phyloP scores from a whole-genome alignment of 352 stramenopile species.

The Globisporangium nagaii region DNA sequence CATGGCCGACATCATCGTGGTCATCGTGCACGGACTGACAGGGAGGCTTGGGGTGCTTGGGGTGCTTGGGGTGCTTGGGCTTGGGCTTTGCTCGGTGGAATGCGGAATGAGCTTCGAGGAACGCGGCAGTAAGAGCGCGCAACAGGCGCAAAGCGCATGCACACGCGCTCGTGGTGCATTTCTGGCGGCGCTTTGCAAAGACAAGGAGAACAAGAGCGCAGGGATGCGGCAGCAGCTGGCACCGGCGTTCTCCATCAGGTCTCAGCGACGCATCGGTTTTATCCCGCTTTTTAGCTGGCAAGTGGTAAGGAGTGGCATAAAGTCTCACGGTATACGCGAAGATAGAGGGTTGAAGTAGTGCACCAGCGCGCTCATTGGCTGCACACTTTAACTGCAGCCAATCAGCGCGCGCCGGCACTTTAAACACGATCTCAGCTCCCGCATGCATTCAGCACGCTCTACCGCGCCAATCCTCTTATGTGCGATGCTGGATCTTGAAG shows the following conservation, averaged over 20 bases:
- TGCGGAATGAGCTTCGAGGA: background rate
- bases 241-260: background rate
- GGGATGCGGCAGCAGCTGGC: background rate
- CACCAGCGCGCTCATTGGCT: too few species aligned
- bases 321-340: background rate
- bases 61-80: constrained; percentile 9
- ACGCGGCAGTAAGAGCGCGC: too few species aligned
- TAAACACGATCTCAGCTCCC: constrained; percentile 5
- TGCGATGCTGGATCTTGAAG: too few species aligned
- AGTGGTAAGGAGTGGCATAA: background rate
- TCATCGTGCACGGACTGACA: constrained; percentile 16
- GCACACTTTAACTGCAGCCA: constrained; percentile 5
- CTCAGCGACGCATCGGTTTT: background rate
- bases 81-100: constrained; percentile 6
- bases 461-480: too few species aligned
- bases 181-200: constrained; percentile 1
- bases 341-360: background rate
- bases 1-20: constrained; percentile 36
- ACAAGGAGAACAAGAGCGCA: constrained; percentile 1
- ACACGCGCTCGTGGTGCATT: background rate
- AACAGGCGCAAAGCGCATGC: background rate
- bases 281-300: background rate
- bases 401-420: constrained; percentile 1
- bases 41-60: background rate
- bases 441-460: too few species aligned